A percentile compares a stretch with the other conserved stretches of the same genome.
Conservation (phyloP, 371 early-diverging fungal genomes). For the Apophysomyces ossiformis region DNA sequence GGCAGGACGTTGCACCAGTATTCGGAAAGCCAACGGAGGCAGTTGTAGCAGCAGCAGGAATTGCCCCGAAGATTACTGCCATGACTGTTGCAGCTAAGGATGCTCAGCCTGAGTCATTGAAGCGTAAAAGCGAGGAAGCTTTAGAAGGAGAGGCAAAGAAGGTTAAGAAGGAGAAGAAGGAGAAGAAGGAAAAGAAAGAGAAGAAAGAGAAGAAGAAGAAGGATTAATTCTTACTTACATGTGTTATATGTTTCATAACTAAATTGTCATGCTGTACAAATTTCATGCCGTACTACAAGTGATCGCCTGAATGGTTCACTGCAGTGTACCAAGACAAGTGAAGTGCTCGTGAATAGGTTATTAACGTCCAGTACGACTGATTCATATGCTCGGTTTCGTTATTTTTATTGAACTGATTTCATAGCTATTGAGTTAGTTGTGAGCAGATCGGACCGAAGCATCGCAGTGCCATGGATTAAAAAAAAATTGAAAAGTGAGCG, state of each 20-base stretch:
- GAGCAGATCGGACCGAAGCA: too few relatives aligned
- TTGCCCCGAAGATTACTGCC: slow-evolving; percentile 40
- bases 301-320: too few relatives aligned
- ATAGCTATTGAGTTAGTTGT: too few relatives aligned
- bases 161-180: slow-evolving; percentile 40
- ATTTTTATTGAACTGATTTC: too few relatives aligned
- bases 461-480: too few relatives aligned
- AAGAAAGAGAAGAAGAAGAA: slow-evolving; percentile 51
- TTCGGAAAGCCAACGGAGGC: slow-evolving; percentile 37
- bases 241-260: background rate
- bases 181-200: slow-evolving; percentile 40
- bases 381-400: too few relatives aligned
- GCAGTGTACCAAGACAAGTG: too few relatives aligned
- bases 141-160: slow-evolving; percentile 26
- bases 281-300: too few relatives aligned
- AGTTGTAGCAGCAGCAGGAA: slow-evolving; percentile 46
- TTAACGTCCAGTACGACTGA: too few relatives aligned
- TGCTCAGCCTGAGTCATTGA: slow-evolving; percentile 18
- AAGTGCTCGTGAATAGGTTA: too few relatives aligned
- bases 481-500: too few relatives aligned
- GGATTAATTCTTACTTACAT: slow-evolving; percentile 25
- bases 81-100: slow-evolving; percentile 44
- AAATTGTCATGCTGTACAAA: too few relatives aligned
- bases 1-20: slow-evolving; percentile 36
- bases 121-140: slow-evolving; percentile 34